A percentile compares a stretch with the other conserved stretches of the same genome.
These are phyloP conservation scores for Marasmius fiardii DNA, from an alignment of 1,284 basidiomycete species.

Conservation along the genomic window DNA sequence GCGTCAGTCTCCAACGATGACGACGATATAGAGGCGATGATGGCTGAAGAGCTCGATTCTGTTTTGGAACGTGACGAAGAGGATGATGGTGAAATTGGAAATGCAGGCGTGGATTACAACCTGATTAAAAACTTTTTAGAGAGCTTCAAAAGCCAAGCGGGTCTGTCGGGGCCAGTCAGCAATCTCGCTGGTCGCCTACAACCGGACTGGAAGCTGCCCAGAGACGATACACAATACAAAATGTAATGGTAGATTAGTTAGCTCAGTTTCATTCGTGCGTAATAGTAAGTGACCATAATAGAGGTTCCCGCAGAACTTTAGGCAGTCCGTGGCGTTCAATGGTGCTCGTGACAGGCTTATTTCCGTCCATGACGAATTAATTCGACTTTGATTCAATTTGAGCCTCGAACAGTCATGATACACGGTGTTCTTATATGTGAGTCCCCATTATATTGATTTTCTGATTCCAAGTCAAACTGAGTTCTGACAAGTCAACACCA, in stretches of 20 bases:
- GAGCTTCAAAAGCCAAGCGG: conserved; percentile 88
- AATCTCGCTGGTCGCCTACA: conserved; percentile 83
- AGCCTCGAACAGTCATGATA: conserved; percentile 60
- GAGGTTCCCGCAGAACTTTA: no score
- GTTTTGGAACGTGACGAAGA: conserved; percentile 58
- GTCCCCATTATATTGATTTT: conserved; percentile 17
- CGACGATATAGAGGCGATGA: conserved; percentile 70
- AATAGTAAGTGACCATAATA: no score
- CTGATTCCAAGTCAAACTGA: conserved; percentile 8
- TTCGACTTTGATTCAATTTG: background rate
- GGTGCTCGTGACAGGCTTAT: no score
- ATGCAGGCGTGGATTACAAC: conserved; percentile 70
- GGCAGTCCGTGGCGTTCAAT: no score
- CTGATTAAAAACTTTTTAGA: conserved; percentile 95
- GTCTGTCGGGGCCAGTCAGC: conserved; percentile 84
- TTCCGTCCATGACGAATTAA: background rate
- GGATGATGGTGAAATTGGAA: conserved; percentile 38
- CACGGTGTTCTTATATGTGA: conserved; percentile 60
- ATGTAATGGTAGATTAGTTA: no score
- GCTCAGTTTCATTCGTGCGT: no score
- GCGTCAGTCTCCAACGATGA: conserved; percentile 38
- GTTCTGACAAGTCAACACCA: conserved; percentile 68
- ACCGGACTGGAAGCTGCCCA: conserved; percentile 66
- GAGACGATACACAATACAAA: conserved; percentile 38
- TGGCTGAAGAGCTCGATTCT: conserved; percentile 81